Conservation (phyloP, 2,329 filamentous ascomycete genomes). For the Gnomoniopsis sp. region DNA sequence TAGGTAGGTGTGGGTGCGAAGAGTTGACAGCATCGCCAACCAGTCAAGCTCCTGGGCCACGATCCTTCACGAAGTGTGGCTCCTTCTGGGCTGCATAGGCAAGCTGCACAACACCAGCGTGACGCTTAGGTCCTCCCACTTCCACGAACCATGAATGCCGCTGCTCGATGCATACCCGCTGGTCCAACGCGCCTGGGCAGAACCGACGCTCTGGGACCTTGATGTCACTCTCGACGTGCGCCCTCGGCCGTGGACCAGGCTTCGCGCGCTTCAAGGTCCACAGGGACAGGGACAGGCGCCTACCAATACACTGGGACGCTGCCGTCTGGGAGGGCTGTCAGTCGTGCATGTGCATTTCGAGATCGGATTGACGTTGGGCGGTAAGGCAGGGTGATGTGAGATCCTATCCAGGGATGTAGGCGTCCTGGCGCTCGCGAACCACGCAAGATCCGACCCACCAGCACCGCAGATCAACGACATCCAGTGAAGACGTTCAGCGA, state of each 20-base stretch:
- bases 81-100: not conserved
- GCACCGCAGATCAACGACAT: not conserved
- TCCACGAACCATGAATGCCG: not conserved
- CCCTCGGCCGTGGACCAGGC: not conserved
- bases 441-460: not conserved
- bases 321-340: not conserved
- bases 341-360: constrained; percentile 10
- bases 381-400: constrained; percentile 4
- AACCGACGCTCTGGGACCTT: not conserved
- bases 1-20: not conserved
- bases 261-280: not conserved
- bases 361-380: constrained; percentile 5
- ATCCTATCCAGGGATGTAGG: not conserved
- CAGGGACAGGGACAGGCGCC: not conserved
- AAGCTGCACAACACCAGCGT: not conserved
- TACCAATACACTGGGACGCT: constrained; percentile 4
- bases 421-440: not conserved
- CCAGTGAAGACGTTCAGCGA: not conserved
- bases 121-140: not conserved
- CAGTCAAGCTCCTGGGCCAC: not conserved
- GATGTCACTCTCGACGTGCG: constrained; percentile 1
- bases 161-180: not conserved
- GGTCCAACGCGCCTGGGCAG: not conserved
- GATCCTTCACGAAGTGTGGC: not conserved
- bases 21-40: not conserved